Evolutionary conservation across 73 alveolate species (phyloP).

Genomic region (Stentor roeselii): DNA sequence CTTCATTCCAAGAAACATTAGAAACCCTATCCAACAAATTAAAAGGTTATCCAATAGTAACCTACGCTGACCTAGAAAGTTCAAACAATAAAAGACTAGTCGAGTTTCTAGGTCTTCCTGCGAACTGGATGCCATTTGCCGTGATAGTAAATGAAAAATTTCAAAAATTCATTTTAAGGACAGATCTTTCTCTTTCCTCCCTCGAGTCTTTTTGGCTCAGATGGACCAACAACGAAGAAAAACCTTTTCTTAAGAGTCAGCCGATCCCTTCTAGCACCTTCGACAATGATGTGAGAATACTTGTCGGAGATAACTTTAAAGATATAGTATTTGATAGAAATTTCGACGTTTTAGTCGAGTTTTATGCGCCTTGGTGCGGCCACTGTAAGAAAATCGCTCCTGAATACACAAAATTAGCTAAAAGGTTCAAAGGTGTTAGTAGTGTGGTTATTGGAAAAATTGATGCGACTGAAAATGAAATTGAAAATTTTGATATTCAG

Average conservation of each 20-base stretch:
- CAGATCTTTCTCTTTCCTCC: neutral
- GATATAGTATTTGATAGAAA: conserved; percentile 82
- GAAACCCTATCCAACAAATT: neutral
- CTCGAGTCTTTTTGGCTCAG: neutral
- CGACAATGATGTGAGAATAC: conserved; percentile 78
- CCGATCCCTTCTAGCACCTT: conserved; percentile 72
- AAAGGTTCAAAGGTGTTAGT: conserved; percentile 52
- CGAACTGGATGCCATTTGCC: neutral
- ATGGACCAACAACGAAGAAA: neutral
- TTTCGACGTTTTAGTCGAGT: conserved; percentile 68
- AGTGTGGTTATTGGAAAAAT: conserved; percentile 83
- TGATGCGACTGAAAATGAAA: conserved; percentile 91
- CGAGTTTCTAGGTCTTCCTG: conserved; percentile 11
- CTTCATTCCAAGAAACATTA: neutral
- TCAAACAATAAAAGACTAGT: neutral
- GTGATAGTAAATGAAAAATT: neutral
- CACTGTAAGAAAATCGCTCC: conserved; percentile 83
- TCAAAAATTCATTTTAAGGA: neutral
- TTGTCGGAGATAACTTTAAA: conserved; percentile 89
- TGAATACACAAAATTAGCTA: conserved; percentile 84
- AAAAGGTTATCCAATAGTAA: neutral
- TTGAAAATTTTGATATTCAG: conserved; percentile 59
- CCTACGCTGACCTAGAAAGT: neutral
- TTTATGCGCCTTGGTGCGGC: conserved; percentile 69
- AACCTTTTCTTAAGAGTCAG: conserved; percentile 78